Percentiles rank a stretch among this genome's conserved stretches.
Evolutionary conservation across 768 basidiomycete species (phyloP).

Genomic region (Kockovaella imperatae): DNA sequence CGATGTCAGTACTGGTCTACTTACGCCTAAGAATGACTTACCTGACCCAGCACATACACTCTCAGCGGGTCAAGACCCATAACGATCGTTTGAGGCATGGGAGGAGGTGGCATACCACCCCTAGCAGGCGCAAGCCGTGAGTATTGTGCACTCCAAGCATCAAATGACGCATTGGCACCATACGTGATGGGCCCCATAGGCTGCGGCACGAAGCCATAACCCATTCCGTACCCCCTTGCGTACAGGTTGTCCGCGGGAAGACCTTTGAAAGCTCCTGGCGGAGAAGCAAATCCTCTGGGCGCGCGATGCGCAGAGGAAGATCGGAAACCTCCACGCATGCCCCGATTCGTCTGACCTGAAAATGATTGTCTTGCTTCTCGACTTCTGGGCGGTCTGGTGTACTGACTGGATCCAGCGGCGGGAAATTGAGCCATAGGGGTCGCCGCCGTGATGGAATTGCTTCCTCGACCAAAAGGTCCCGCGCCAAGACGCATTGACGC

Average conservation of each 20-base stretch:
- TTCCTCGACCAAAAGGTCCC: background rate
- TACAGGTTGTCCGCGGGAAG: background rate
- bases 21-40: slow-evolving; percentile 10
- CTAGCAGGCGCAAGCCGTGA: slow-evolving; percentile 1
- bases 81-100: slow-evolving; percentile 42
- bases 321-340: slow-evolving; percentile 16
- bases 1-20: background rate
- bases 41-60: slow-evolving; percentile 59
- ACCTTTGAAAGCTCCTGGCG: background rate
- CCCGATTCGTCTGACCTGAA: slow-evolving; percentile 8
- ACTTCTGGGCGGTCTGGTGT: slow-evolving; percentile 17
- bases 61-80: slow-evolving; percentile 55
- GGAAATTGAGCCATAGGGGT: slow-evolving; percentile 29
- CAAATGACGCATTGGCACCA: background rate
- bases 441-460: no score
- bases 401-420: slow-evolving; percentile 6
- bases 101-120: slow-evolving; percentile 33
- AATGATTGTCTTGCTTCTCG: slow-evolving; percentile 21
- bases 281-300: slow-evolving; percentile 1
- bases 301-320: slow-evolving; percentile 6
- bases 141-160: background rate
- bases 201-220: background rate
- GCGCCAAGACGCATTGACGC: no score
- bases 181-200: background rate
- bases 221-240: slow-evolving; percentile 8